Conservation (phyloP, 495 filamentous ascomycete species). For the Rhizodiscina lignyota region DNA sequence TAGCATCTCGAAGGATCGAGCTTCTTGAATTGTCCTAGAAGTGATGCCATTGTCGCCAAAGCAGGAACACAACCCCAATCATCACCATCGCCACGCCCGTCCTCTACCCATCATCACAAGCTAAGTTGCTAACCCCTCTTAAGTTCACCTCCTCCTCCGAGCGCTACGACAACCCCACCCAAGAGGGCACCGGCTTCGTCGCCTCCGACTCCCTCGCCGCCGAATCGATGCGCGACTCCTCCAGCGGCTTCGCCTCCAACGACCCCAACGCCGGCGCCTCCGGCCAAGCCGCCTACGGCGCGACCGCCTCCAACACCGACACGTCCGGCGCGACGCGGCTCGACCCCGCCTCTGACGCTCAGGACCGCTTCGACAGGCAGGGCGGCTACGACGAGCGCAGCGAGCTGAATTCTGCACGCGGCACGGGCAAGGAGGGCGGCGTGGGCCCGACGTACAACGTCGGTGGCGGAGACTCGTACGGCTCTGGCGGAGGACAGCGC, state of each 20-base stretch:
- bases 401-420: slow-evolving; percentile 9
- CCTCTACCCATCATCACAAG: too few species aligned
- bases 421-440: slow-evolving; percentile 22
- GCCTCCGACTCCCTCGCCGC: slow-evolving; percentile 49
- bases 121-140: too few species aligned
- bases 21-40: too few species aligned
- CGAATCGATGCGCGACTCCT: slow-evolving; percentile 35
- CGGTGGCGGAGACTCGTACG: slow-evolving; percentile 16
- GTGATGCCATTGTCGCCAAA: too few species aligned
- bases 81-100: too few species aligned
- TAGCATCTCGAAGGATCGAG: too few species aligned
- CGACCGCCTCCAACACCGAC: slow-evolving; percentile 40
- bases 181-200: slow-evolving; percentile 39
- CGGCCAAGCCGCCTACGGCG: slow-evolving; percentile 27
- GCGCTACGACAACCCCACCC: slow-evolving; percentile 23
- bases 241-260: slow-evolving; percentile 37
- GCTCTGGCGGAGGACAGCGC: slow-evolving; percentile 3
- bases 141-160: slow-evolving; percentile 31
- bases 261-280: slow-evolving; percentile 28
- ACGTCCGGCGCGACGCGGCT: slow-evolving; percentile 34
- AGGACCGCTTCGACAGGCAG: slow-evolving; percentile 30
- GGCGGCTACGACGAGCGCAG: background rate
- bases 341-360: slow-evolving; percentile 29
- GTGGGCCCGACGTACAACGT: slow-evolving; percentile 29
- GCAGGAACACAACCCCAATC: too few species aligned